Evolutionary conservation across 345 rosid species (phyloP), one percentile per base, ranked within the genome.

Genomic region (Turnera subulata): DNA sequence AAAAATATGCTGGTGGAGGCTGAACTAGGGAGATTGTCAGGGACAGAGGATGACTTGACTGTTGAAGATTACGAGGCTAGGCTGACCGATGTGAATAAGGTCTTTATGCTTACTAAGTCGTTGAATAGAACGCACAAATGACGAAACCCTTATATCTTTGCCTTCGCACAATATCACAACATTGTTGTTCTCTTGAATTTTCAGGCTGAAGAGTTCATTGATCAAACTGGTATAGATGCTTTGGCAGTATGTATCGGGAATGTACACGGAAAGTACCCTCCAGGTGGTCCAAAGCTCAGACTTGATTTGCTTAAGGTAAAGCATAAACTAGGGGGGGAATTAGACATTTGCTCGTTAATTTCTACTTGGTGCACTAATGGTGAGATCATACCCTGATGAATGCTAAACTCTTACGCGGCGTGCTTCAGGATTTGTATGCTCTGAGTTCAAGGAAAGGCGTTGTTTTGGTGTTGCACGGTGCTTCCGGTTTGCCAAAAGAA

Each of bases 171-270:
- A 62, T 57, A 42, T 65, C 64, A 48, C 38, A 56, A 25, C 38
- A 56, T 23, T 53, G 14, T 26, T 20, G 22, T 45, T 53, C 40
- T 19, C 49, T 47, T 61, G 60, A 63, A 57, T 61, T n/a, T 72
- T 68, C 84, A 91, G 98, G 96, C 98, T 19, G 68, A 83, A 80
- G 81, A 81, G 60, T 92, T 92, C 75, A 83, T 89, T 61, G 76
- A 75, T 42, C 78, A 78, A 71, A 86, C 95, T 55, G 87, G 89
- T 47, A 83, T 92, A 74, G 93, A 89, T 75, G 91, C 95, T 66
- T 57, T 92, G 78, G 98, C 98, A 9, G 93, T 89, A 56, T 92
- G 98, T 59, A 89, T 92, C n/a, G 98, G 98, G 32, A 92, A 92
- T 74, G 89, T 92, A 48, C 96, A 92, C 66, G 96, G 98, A 61